Percentiles rank a stretch among this genome's conserved stretches.
Evolutionary conservation across 129 eudicot species (phyloP).

Genomic region (Chrysanthemum makinoi): DNA sequence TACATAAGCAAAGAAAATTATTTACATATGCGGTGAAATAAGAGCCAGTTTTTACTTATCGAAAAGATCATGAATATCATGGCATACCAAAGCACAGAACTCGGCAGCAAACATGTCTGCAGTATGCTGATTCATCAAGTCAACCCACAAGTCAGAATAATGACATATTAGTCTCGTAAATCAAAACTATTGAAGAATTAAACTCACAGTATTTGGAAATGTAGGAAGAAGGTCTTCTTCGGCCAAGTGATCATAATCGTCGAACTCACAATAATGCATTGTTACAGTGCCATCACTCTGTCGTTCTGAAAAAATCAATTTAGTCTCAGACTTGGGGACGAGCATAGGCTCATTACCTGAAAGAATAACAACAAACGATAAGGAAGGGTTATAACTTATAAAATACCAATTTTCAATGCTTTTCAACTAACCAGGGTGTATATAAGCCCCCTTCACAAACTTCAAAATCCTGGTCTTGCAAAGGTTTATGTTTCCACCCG

Average conservation of each 20-base stretch:
- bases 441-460: constrained; percentile 47
- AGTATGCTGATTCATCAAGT: constrained; percentile 51
- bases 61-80: constrained; percentile 7
- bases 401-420: background rate
- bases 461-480: constrained; percentile 68
- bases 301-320: constrained; percentile 80
- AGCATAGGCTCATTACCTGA: constrained; percentile 5
- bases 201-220: constrained; percentile 79
- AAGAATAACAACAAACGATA: too few species aligned
- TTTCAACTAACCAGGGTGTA: constrained; percentile 39
- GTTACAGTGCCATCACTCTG: constrained; percentile 69
- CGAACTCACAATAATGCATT: constrained; percentile 45
- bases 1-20: constrained; percentile 31
- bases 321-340: constrained; percentile 42
- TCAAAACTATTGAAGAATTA: background rate
- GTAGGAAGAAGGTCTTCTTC: constrained; percentile 71
- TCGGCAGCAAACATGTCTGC: constrained; percentile 85
- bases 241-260: constrained; percentile 48
- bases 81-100: constrained; percentile 55
- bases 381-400: too few species aligned
- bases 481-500: constrained; percentile 63
- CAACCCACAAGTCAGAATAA: constrained; percentile 22
- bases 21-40: constrained; percentile 4
- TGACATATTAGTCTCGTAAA: too few species aligned
- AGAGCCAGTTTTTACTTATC: constrained; percentile 9